These are phyloP conservation scores for Incumbomyces delicatus DNA, from an alignment of 2,329 filamentous ascomycete genomes.

Conservation along the genomic window DNA sequence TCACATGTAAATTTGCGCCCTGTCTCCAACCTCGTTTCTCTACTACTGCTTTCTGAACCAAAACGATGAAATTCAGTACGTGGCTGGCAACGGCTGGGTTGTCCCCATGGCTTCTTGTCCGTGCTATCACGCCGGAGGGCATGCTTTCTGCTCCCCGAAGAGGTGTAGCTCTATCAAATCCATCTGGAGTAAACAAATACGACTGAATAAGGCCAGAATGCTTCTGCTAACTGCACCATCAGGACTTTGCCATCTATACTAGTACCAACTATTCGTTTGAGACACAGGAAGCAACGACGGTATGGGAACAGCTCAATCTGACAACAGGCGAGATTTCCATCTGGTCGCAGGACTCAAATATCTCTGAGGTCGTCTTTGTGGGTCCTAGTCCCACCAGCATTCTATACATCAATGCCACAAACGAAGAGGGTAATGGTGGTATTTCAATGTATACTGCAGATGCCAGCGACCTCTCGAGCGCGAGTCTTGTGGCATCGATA, in stretches of 20 bases:
- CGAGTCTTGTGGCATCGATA: constrained; percentile 31
- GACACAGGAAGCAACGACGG: constrained; percentile 52
- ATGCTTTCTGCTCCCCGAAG: constrained; percentile 30
- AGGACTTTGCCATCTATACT: constrained; percentile 41
- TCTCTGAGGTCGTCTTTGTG: constrained; percentile 68
- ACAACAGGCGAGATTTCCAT: constrained; percentile 54
- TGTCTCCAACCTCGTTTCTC: not conserved
- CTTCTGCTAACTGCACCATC: not conserved
- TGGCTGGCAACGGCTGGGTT: constrained; percentile 12
- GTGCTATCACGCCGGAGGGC: constrained; percentile 24
- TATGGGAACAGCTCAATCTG: constrained; percentile 64
- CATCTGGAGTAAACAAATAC: constrained; percentile 27
- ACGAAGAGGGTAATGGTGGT: constrained; percentile 31
- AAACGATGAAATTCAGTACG: not conserved
- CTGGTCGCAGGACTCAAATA: constrained; percentile 54
- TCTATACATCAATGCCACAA: constrained; percentile 45
- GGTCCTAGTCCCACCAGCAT: constrained; percentile 51
- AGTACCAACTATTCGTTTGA: constrained; percentile 72
- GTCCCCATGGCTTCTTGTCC: constrained; percentile 18
- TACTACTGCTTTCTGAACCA: not conserved
- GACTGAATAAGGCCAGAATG: not conserved
- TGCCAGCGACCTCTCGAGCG: constrained; percentile 24
- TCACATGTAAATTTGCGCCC: too few relatives aligned
- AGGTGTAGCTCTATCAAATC: constrained; percentile 29
- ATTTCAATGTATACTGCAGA: constrained; percentile 31